Conservation (phyloP, 2,329 filamentous ascomycete species). For the Biscogniauxia marginata region DNA sequence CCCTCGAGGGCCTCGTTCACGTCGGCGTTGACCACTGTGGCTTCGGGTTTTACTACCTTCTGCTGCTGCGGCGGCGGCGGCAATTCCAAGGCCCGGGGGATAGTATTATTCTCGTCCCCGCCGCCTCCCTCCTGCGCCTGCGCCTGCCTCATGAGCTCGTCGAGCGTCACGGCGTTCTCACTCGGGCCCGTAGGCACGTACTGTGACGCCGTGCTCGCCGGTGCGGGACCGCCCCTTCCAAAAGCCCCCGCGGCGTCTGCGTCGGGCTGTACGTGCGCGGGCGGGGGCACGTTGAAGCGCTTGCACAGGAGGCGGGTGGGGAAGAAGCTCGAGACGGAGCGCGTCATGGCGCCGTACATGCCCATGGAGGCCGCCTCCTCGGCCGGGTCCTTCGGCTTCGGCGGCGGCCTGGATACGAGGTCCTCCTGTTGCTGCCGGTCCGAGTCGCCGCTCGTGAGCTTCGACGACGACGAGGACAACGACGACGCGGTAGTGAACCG, state of each 20-base stretch:
- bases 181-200: background rate
- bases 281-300: slow-evolving; percentile 82
- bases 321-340: slow-evolving; percentile 68
- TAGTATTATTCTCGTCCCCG: background rate
- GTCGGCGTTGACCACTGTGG: slow-evolving; percentile 55
- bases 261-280: slow-evolving; percentile 63
- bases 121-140: slow-evolving; percentile 13
- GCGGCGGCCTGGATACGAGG: slow-evolving; percentile 44
- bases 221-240: no score
- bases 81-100: no score
- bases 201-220: background rate
- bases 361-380: slow-evolving; percentile 84
- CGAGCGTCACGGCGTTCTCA: slow-evolving; percentile 30
- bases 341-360: slow-evolving; percentile 90
- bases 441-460: slow-evolving; percentile 30
- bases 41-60: slow-evolving; percentile 7
- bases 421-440: slow-evolving; percentile 18
- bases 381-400: slow-evolving; percentile 70
- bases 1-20: slow-evolving; percentile 77
- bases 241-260: slow-evolving; percentile 22
- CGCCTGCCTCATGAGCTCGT: slow-evolving; percentile 31
- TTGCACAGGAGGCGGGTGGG: slow-evolving; percentile 89
- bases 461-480: slow-evolving; percentile 34
- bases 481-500: slow-evolving; percentile 72
- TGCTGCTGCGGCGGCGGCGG: slow-evolving; percentile 6